Evolutionary conservation across 129 eudicot genomes (phyloP).

Genomic region (Dittrichia graveolens): DNA sequence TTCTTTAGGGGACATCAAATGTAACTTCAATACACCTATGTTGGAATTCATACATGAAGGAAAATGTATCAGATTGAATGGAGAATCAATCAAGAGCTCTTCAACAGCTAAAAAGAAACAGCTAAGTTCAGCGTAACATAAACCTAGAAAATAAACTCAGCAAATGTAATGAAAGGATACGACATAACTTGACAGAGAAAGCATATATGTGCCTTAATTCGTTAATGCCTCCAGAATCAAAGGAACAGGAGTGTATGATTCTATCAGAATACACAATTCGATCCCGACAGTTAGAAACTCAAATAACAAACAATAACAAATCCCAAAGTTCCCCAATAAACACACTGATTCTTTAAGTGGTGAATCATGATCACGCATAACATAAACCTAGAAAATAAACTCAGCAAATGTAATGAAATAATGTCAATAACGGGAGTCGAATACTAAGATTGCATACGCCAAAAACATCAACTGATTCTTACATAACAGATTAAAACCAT

Average conservation of each 20-base stretch:
- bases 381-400: not conserved
- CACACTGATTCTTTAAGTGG: not conserved
- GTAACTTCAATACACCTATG: no score
- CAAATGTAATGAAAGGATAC: slow-evolving; percentile 10
- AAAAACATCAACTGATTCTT: not conserved
- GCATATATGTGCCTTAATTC: no score
- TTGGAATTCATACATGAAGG: no score
- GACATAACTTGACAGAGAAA: no score
- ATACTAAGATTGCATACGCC: slow-evolving; percentile 5
- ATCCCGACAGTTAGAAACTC: not conserved
- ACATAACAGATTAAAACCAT: not conserved
- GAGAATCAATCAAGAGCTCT: no score
- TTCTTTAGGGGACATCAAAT: no score
- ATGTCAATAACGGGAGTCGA: not conserved
- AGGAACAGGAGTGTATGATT: not conserved
- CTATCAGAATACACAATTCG: not conserved
- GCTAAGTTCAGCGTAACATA: not conserved
- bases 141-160: not conserved
- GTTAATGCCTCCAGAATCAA: not conserved
- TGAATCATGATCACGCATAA: slow-evolving; percentile 7
- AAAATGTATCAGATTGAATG: no score
- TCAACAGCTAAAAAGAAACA: no score
- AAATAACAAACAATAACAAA: slow-evolving; percentile 9
- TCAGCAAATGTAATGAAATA: slow-evolving; percentile 11
- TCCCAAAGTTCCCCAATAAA: not conserved